Evolutionary conservation across 352 stramenopile genomes (phyloP).

Genomic region (Phytophthora nicotianae): DNA sequence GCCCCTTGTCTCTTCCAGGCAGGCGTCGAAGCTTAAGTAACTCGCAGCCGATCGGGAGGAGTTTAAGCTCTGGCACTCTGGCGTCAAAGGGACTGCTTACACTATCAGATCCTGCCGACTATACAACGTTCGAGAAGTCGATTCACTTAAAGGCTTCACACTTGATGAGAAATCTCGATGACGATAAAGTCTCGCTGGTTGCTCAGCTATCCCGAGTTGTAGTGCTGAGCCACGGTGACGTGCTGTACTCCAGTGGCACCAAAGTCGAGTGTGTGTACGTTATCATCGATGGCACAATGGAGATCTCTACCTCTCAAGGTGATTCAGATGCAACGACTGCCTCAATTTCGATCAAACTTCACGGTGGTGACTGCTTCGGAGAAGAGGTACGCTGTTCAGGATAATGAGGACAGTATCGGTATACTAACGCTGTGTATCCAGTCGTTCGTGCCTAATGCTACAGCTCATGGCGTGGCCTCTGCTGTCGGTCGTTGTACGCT

Average conservation of each 20-base stretch:
- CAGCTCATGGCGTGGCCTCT: constrained; percentile 45
- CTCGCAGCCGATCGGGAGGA: constrained; percentile 30
- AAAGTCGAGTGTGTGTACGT: constrained; percentile 64
- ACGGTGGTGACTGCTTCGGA: constrained; percentile 80
- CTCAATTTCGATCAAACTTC: constrained; percentile 49
- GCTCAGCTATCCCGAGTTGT: constrained; percentile 75
- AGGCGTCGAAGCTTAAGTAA: constrained; percentile 53
- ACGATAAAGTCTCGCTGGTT: constrained; percentile 83
- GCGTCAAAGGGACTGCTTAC: constrained; percentile 38
- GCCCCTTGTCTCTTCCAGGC: constrained; percentile 42
- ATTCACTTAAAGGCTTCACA: constrained; percentile 86
- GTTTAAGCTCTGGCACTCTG: constrained; percentile 28
- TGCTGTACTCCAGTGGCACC: constrained; percentile 54
- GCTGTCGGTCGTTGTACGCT: constrained; percentile 64
- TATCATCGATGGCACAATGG: constrained; percentile 73
- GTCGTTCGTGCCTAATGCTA: constrained; percentile 73
- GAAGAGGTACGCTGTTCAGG: constrained; percentile 51
- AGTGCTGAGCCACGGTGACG: constrained; percentile 57
- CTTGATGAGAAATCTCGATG: constrained; percentile 83
- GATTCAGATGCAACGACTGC: constrained; percentile 12
- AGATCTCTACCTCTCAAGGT: constrained; percentile 35
- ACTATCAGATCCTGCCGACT: constrained; percentile 58
- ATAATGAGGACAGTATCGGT: too few relatives aligned
- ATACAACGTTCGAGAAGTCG: constrained; percentile 86
- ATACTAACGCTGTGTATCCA: constrained; percentile 25